Conservation (phyloP, 169 alveolate species). For the Eimeria nieschulzi region DNA sequence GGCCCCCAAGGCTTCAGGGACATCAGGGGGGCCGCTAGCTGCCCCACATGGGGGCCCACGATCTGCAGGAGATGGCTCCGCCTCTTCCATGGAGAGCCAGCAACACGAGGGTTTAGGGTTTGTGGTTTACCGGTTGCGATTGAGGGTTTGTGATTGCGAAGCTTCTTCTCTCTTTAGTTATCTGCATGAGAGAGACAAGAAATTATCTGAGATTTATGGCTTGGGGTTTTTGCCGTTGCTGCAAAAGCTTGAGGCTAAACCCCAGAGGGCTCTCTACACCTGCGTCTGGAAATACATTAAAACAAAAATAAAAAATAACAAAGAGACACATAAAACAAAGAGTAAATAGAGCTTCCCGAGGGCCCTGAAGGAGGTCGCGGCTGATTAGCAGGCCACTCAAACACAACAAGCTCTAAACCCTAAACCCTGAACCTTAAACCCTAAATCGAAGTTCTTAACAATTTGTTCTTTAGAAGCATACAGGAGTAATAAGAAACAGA, state of each 20-base stretch:
- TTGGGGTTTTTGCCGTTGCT: not conserved
- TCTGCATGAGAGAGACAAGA: not conserved
- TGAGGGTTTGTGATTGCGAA: not conserved
- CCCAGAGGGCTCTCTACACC: not conserved
- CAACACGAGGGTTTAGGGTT: not conserved
- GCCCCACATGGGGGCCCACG: conserved; percentile 2
- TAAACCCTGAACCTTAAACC: conserved; percentile 29
- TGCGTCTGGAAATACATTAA: not conserved
- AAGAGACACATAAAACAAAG: not conserved
- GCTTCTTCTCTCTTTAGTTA: not conserved
- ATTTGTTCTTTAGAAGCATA: too few relatives aligned
- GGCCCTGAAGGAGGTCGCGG: not conserved
- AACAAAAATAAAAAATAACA: not conserved
- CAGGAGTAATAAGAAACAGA: too few relatives aligned
- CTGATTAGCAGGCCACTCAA: not conserved
- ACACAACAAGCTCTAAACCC: not conserved
- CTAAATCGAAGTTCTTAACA: not conserved
- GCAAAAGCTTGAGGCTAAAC: not conserved
- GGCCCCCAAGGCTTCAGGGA: not conserved
- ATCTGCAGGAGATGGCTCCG: not conserved
- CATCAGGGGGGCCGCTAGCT: not conserved
- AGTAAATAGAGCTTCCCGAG: not conserved
- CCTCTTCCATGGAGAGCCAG: not conserved
- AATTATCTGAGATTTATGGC: not conserved
- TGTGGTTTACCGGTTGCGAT: not conserved